Conservation (phyloP, 2,329 filamentous ascomycete species). For the Reticulascus tulasneorum region DNA sequence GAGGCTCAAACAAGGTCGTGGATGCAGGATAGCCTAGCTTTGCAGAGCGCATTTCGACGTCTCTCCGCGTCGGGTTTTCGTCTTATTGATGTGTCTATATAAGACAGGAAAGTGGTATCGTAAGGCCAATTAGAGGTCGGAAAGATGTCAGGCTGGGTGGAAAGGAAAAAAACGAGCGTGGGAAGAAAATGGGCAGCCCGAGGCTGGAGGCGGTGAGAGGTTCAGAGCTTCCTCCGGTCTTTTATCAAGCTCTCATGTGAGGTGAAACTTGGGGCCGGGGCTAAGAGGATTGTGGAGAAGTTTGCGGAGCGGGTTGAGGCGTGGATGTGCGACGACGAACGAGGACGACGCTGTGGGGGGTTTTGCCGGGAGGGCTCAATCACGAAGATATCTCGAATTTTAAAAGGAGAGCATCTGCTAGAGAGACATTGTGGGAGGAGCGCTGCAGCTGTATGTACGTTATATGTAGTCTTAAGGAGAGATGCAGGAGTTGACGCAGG, state of each 20-base stretch:
- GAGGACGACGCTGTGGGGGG: too few relatives aligned
- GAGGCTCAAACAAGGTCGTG: constrained; percentile 2
- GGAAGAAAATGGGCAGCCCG: constrained; percentile 10
- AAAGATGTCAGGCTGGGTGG: constrained; percentile 2
- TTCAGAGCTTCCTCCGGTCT: too few relatives aligned
- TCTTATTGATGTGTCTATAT: too few relatives aligned
- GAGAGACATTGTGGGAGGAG: neutral
- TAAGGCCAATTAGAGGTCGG: too few relatives aligned
- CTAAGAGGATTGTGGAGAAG: too few relatives aligned
- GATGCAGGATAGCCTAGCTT: constrained; percentile 1
- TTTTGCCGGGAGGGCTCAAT: too few relatives aligned
- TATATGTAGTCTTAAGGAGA: constrained; percentile 26
- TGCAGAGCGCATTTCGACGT: constrained; percentile 13
- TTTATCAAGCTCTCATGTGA: too few relatives aligned
- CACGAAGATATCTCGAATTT: neutral
- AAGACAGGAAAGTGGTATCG: constrained; percentile 2
- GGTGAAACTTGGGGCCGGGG: too few relatives aligned
- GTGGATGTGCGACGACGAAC: too few relatives aligned
- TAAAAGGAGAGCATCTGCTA: constrained; percentile 1
- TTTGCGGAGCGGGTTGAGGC: too few relatives aligned
- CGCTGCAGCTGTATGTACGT: constrained; percentile 7
- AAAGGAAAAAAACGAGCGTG: constrained; percentile 13
- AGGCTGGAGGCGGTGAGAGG: constrained; percentile 9
- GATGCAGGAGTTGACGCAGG: constrained; percentile 19
- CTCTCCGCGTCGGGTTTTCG: neutral